Percentiles rank a stretch among this genome's conserved stretches.
phyloP scores from a whole-genome alignment of 176 grass and related monocot genomes.

The Eragrostis nindensis region DNA sequence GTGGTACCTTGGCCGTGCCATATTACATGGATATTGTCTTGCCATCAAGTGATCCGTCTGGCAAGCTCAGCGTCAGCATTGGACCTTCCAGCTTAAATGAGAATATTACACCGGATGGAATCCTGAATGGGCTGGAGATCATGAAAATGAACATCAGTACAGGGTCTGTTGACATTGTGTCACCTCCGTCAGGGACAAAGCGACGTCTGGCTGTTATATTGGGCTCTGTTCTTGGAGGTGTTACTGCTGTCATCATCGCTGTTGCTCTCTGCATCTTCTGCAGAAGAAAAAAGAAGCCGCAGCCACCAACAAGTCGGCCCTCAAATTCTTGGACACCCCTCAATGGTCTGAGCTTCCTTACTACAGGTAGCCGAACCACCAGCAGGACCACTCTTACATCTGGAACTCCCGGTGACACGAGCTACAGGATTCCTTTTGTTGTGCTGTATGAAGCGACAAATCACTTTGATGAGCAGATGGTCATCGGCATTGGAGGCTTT shows the following conservation, averaged over 20 bases:
- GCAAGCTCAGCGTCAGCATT: conserved; percentile 68
- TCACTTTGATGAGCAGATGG: conserved; percentile 82
- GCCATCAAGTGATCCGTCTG: conserved; percentile 72
- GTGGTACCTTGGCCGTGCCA: conserved; percentile 56
- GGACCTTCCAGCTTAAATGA: conserved; percentile 59
- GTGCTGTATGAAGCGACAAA: conserved; percentile 74
- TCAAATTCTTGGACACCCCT: conserved; percentile 61
- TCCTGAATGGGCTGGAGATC: conserved; percentile 93
- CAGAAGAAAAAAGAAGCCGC: conserved; percentile 59
- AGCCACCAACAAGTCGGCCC: conserved; percentile 45
- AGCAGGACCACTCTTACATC: conserved; percentile 79
- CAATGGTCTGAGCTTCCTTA: conserved; percentile 69
- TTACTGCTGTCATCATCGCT: conserved; percentile 42
- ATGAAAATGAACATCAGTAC: conserved; percentile 97
- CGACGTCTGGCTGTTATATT: conserved; percentile 56
- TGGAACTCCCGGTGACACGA: conserved; percentile 57
- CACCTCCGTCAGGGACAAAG: conserved; percentile 19
- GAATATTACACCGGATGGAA: conserved; percentile 48
- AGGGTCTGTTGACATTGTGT: conserved; percentile 56
- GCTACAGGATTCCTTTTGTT: conserved; percentile 77
- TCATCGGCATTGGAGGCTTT: conserved; percentile 89
- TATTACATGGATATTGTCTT: conserved; percentile 83
- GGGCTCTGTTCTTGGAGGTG: conserved; percentile 47
- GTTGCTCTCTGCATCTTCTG: conserved; percentile 42
- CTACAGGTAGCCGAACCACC: conserved; percentile 67